A percentile compares a stretch with the other conserved stretches of the same genome.
phyloP scores from a whole-genome alignment of 2,329 filamentous ascomycete species.

The Coniella vitis region DNA sequence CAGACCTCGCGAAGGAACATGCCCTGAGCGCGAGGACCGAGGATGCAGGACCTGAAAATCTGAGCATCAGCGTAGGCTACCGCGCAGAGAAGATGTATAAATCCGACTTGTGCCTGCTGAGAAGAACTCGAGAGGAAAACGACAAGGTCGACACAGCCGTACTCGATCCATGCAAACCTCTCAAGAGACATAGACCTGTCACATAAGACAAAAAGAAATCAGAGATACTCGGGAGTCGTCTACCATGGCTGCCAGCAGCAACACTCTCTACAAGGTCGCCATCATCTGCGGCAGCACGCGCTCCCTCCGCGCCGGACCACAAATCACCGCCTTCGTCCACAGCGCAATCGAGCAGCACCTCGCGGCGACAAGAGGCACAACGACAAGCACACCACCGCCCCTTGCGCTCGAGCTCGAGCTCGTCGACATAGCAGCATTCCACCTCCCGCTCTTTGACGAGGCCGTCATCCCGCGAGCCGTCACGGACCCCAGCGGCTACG shows the following conservation, averaged over 20 bases:
- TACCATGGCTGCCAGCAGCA: not conserved
- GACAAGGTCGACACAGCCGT: too few relatives aligned
- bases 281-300: slow-evolving; percentile 23
- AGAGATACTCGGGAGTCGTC: not conserved
- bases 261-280: slow-evolving; percentile 18
- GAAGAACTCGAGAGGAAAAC: too few relatives aligned
- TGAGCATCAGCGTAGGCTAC: too few relatives aligned
- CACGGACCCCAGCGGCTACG: slow-evolving; percentile 23
- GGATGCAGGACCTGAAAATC: too few relatives aligned
- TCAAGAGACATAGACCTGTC: not conserved
- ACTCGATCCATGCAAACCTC: too few relatives aligned
- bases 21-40: too few relatives aligned
- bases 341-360: slow-evolving; percentile 16
- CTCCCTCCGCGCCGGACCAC: slow-evolving; percentile 19
- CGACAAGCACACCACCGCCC: not conserved
- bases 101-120: too few relatives aligned
- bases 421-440: slow-evolving; percentile 26
- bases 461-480: slow-evolving; percentile 25
- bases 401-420: too few relatives aligned
- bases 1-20: too few relatives aligned
- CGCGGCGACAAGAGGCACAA: not conserved
- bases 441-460: slow-evolving; percentile 32
- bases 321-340: slow-evolving; percentile 19
- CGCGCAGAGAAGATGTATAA: too few relatives aligned
- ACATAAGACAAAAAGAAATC: not conserved